These are phyloP conservation scores for Pseudocercospora fuligena DNA, from an alignment of 2,329 filamentous ascomycete species.

Conservation along the genomic window DNA sequence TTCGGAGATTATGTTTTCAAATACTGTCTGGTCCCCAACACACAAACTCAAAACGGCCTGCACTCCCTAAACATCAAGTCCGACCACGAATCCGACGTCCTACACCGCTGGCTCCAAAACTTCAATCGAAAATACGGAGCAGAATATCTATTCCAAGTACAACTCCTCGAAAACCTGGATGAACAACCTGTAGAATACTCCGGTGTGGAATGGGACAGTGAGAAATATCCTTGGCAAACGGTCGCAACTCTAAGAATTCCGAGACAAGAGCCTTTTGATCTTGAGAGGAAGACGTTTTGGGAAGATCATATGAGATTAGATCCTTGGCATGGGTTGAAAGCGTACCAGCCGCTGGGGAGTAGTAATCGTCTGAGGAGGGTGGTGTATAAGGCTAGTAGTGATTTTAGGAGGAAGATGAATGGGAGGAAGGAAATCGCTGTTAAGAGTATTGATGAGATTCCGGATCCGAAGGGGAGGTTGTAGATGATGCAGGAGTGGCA, in stretches of 20 bases:
- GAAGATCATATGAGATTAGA: constrained; percentile 52
- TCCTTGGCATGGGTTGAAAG: constrained; percentile 50
- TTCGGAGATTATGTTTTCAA: constrained; percentile 56
- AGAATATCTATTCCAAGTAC: constrained; percentile 53
- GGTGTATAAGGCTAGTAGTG: constrained; percentile 47
- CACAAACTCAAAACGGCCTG: constrained; percentile 48
- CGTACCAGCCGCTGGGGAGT: constrained; percentile 48
- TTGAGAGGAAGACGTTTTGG: constrained; percentile 49
- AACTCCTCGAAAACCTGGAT: constrained; percentile 53
- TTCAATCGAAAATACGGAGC: constrained; percentile 48
- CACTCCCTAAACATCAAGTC: constrained; percentile 46
- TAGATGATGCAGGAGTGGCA: background rate
- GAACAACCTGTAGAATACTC: constrained; percentile 54
- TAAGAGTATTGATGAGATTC: constrained; percentile 46
- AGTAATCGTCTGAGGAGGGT: constrained; percentile 47
- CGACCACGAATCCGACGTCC: constrained; percentile 41
- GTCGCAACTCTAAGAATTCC: constrained; percentile 49
- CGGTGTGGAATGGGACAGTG: constrained; percentile 51
- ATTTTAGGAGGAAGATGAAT: constrained; percentile 45
- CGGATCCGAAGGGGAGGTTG: constrained; percentile 30
- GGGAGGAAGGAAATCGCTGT: constrained; percentile 45
- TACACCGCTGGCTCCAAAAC: constrained; percentile 47
- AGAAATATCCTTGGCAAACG: constrained; percentile 55
- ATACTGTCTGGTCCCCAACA: constrained; percentile 52
- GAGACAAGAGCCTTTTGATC: constrained; percentile 49